These are phyloP conservation scores for Berberis vulgaris DNA, from an alignment of 164 flowering plant species.

Conservation along the genomic window DNA sequence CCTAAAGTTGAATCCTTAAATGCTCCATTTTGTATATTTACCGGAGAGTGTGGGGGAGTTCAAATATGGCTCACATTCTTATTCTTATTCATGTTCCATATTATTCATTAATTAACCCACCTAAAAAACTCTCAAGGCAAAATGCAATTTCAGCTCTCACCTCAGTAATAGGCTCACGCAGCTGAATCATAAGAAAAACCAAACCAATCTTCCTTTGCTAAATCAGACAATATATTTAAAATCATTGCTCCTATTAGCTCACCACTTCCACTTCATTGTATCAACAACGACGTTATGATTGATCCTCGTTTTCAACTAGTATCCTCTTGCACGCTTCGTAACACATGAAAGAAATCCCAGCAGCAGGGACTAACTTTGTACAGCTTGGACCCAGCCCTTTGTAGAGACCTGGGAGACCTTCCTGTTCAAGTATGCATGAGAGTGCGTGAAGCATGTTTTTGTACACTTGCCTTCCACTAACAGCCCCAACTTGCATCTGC, in stretches of 20 bases:
- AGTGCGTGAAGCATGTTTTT: conserved; percentile 67
- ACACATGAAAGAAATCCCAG: conserved; percentile 90
- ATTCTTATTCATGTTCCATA: too few relatives aligned
- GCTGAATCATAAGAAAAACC: background rate
- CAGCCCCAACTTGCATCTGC: conserved; percentile 81
- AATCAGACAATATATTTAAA: too few relatives aligned
- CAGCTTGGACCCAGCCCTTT: conserved; percentile 80
- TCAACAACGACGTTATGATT: conserved; percentile 8
- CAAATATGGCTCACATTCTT: too few relatives aligned
- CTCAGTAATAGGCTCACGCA: too few relatives aligned
- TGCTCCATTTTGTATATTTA: too few relatives aligned
- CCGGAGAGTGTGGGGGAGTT: too few relatives aligned
- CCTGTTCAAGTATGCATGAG: conserved; percentile 38
- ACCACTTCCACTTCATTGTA: background rate
- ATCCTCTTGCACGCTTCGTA: conserved; percentile 81
- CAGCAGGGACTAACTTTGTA: conserved; percentile 74
- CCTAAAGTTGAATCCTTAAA: too few relatives aligned
- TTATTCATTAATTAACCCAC: too few relatives aligned
- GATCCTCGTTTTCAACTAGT: conserved; percentile 48
- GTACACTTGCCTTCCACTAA: conserved; percentile 55
- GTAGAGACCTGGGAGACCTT: conserved; percentile 61
- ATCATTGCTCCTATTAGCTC: background rate
- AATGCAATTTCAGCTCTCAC: too few relatives aligned
- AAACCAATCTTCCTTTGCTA: too few relatives aligned
- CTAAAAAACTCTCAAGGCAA: too few relatives aligned